Evolutionary conservation across 257 asterid species (phyloP).

Genomic region (Jacaranda mimosifolia): DNA sequence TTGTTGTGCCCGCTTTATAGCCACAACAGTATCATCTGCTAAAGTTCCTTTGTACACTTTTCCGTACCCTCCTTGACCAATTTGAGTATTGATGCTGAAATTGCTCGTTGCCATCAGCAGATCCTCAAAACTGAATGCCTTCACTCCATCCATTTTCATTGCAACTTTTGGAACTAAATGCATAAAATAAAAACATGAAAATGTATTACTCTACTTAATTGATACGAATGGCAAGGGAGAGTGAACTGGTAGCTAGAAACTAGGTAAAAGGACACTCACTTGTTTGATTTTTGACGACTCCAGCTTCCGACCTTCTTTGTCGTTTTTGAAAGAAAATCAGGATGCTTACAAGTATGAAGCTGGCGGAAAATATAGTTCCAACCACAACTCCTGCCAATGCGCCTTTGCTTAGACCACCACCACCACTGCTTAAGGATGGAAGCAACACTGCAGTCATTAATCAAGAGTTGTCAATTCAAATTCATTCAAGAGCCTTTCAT

Average conservation of each 20-base stretch:
- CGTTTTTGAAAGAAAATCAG: constrained; percentile 37
- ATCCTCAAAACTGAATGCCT: constrained; percentile 56
- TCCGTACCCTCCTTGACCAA: constrained; percentile 77
- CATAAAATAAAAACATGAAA: constrained; percentile 5
- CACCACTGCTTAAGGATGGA: constrained; percentile 42
- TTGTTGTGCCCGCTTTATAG: constrained; percentile 67
- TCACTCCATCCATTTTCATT: constrained; percentile 65
- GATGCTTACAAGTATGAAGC: constrained; percentile 37
- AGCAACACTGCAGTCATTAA: constrained; percentile 46
- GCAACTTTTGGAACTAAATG: constrained; percentile 45
- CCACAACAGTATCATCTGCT: constrained; percentile 53
- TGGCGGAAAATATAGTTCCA: constrained; percentile 45
- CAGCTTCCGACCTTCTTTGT: constrained; percentile 26
- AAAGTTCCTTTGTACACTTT: constrained; percentile 63
- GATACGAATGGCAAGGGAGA: too few species aligned
- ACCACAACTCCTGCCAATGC: constrained; percentile 52
- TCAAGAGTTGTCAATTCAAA: too few species aligned
- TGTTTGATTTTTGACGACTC: not conserved
- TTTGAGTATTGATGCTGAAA: constrained; percentile 50
- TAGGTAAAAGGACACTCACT: not conserved
- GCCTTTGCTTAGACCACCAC: constrained; percentile 50
- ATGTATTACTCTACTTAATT: too few species aligned
- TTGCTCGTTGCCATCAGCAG: constrained; percentile 47
- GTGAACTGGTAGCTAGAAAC: not conserved
- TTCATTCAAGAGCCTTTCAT: constrained; percentile 16